Evolutionary conservation across 1,284 basidiomycete species (phyloP).

Genomic region (Ceratobasidium papillatum): DNA sequence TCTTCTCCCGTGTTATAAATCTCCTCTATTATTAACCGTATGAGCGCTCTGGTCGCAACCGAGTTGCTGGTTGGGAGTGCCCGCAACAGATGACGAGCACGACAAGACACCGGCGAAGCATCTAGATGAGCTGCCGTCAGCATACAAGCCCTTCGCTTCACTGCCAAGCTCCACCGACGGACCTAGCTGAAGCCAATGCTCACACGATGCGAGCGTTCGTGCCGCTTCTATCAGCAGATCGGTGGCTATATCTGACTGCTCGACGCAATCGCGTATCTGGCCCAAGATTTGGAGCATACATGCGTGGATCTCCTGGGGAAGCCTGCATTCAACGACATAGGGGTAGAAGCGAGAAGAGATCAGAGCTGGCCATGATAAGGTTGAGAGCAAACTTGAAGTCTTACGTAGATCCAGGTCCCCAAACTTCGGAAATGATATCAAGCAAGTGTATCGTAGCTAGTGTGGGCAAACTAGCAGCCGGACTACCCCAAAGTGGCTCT

Average conservation of each 20-base stretch:
- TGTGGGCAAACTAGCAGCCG: slow-evolving; percentile 2
- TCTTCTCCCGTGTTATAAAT: slow-evolving; percentile 25
- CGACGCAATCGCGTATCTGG: slow-evolving; percentile 32
- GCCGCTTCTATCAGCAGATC: slow-evolving; percentile 38
- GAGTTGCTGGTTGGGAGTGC: slow-evolving; percentile 12
- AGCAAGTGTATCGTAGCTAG: slow-evolving; percentile 16
- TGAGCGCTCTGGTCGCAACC: slow-evolving; percentile 31
- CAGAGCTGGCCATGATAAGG: not conserved
- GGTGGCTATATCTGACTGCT: slow-evolving; percentile 12
- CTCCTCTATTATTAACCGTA: slow-evolving; percentile 30
- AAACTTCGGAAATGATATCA: slow-evolving; percentile 21
- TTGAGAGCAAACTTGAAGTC: slow-evolving; percentile 20
- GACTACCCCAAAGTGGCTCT: slow-evolving; percentile 11
- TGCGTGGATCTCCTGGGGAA: slow-evolving; percentile 22
- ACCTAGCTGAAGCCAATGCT: slow-evolving; percentile 36
- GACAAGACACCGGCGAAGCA: not conserved
- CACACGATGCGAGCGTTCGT: slow-evolving; percentile 25
- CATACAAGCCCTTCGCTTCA: not conserved
- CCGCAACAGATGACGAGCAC: slow-evolving; percentile 26
- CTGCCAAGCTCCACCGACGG: not conserved
- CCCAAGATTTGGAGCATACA: slow-evolving; percentile 24
- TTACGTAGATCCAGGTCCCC: slow-evolving; percentile 29
- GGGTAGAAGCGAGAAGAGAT: slow-evolving; percentile 5
- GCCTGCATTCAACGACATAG: slow-evolving; percentile 8
- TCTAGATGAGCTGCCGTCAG: slow-evolving; percentile 3